These are phyloP conservation scores for Aphanomyces euteiches DNA, from an alignment of 352 stramenopile genomes.

Conservation along the genomic window DNA sequence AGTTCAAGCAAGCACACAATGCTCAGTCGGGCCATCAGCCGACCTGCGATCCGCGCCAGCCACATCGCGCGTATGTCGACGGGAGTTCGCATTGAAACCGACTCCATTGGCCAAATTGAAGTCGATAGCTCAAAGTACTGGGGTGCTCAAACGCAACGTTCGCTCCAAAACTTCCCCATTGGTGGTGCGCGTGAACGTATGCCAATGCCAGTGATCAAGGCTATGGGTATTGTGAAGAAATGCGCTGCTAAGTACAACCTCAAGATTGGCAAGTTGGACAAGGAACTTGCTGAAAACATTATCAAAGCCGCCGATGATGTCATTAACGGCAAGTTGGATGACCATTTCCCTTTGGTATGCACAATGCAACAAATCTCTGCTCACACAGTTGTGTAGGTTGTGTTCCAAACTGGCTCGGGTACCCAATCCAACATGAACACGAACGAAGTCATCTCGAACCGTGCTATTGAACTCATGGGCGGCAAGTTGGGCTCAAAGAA, in stretches of 20 bases:
- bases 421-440: slow-evolving; percentile 79
- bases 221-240: slow-evolving; percentile 94
- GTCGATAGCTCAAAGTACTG: slow-evolving; percentile 85
- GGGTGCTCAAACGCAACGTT: slow-evolving; percentile 94
- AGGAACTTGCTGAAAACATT: slow-evolving; percentile 84
- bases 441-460: slow-evolving; percentile 74
- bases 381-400: slow-evolving; percentile 13
- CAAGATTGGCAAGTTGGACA: slow-evolving; percentile 75
- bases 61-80: slow-evolving; percentile 1
- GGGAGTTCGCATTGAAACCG: slow-evolving; percentile 49
- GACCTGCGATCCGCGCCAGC: background rate
- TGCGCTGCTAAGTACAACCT: slow-evolving; percentile 92
- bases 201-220: slow-evolving; percentile 92
- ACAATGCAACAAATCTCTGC: too few relatives aligned
- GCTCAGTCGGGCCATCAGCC: background rate
- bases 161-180: slow-evolving; percentile 95
- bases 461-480: slow-evolving; percentile 54
- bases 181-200: slow-evolving; percentile 86
- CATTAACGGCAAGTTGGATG: slow-evolving; percentile 89
- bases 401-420: slow-evolving; percentile 70
- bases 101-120: slow-evolving; percentile 78
- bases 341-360: slow-evolving; percentile 91
- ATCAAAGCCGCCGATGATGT: slow-evolving; percentile 89
- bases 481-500: slow-evolving; percentile 52
- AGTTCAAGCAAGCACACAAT: background rate